A percentile compares a stretch with the other conserved stretches of the same genome.
Evolutionary conservation across 345 rosid species (phyloP).

Genomic region (Punica granatum): DNA sequence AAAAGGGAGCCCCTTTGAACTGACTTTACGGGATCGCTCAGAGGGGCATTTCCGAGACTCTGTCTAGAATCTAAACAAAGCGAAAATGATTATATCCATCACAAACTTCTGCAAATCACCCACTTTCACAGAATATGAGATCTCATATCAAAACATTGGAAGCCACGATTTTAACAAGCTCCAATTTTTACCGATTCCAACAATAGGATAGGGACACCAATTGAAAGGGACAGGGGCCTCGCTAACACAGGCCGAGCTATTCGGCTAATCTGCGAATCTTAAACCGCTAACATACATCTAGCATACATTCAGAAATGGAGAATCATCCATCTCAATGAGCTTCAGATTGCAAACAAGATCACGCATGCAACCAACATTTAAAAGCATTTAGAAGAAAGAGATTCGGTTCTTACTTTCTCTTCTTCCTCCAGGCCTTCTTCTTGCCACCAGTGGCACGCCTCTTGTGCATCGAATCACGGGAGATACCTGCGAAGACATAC

Average conservation of each 20-base stretch:
- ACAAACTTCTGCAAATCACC: neutral
- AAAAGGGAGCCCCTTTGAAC: neutral
- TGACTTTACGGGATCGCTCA: neutral
- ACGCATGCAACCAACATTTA: neutral
- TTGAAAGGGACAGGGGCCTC: neutral
- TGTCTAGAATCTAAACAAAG: neutral
- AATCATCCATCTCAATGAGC: neutral
- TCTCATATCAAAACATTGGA: no score
- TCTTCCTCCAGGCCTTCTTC: slow-evolving; percentile 91
- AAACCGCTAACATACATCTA: neutral
- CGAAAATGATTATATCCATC: neutral
- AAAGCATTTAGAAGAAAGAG: neutral
- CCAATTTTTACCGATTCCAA: neutral
- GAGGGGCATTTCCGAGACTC: neutral
- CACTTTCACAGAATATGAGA: neutral
- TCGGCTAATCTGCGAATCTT: neutral
- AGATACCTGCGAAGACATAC: slow-evolving; percentile 38
- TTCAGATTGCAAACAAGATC: neutral
- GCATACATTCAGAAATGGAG: neutral
- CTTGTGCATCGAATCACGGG: slow-evolving; percentile 90
- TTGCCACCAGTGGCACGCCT: slow-evolving; percentile 93
- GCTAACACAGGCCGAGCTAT: neutral
- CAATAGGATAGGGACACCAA: neutral
- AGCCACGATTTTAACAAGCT: neutral
- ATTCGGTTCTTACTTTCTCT: slow-evolving; percentile 49